Base-by-base conservation (phyloP, 257 asterid species). In the Fraxinus cuspidata region DNA sequence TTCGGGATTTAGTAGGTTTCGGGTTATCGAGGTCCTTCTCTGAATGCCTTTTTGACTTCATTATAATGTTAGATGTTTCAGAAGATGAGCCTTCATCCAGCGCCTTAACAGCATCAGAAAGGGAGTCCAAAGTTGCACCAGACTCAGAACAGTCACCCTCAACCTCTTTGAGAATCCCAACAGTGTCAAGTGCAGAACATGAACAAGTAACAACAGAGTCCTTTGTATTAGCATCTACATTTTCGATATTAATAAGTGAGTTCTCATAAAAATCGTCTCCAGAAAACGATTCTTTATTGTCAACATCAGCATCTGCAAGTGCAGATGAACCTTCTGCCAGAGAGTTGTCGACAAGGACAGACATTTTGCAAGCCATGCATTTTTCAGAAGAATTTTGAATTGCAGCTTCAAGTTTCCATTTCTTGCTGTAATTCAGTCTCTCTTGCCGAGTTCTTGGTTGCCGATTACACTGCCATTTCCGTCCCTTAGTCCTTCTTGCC, bases 1-100 rank as follows among this genome's bases (percentile, higher is more conserved):
- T 90, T 71, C 89, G 84, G 75, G 90, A 80, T 85, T 95, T 95
- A 76, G 94, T 85, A 74, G 98, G 99, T 83, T 93, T 95, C 68
- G 93, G 94, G 78, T 90, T 88, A 81, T 93, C 96, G 80, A 92
- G 93, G 80, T 82, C 92, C 82, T 87, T 87, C 79, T 95, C 98
- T 0, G 89, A 91, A 84, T 88, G 99, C 86, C 99, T 88, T 85
- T 93, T 95, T 35, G 92, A 83, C 86, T 93, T 95, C 15, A 77
- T 76, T 37, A 84, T 76, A 81, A 70, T 79, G 56, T 70, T 84
- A 72, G 84, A 80, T 67, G 74, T 70, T 64, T 85, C 89, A 63
- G 91, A 74, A 71, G 89, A 81, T 73, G 86, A 82, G 72, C 86
- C 85, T 75, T 74, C 89, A 79, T 87, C 93, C 49, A 38, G 75